Conservation (phyloP, 768 basidiomycete species). For the Favolaschia claudopus region DNA sequence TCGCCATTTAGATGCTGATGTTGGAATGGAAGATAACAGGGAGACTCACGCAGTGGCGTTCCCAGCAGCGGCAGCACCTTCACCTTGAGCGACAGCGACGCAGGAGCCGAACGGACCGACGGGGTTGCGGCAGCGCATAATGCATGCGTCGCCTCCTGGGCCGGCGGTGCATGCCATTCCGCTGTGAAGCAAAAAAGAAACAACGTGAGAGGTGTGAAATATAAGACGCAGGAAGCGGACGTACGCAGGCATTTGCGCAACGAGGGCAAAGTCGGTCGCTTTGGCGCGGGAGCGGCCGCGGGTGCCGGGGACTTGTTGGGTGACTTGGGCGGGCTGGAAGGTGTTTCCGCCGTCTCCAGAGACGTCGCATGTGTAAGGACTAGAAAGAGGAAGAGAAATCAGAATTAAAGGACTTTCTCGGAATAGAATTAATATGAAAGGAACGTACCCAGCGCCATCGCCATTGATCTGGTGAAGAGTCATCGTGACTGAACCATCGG, state of each 20-base stretch:
- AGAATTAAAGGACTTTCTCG: too few species aligned
- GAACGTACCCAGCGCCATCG: slow-evolving; percentile 25
- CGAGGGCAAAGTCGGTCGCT: slow-evolving; percentile 19
- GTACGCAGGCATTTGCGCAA: slow-evolving; percentile 25
- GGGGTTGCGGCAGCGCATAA: slow-evolving; percentile 23
- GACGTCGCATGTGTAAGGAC: slow-evolving; percentile 24
- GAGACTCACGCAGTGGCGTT: neutral
- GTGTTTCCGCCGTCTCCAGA: slow-evolving; percentile 23
- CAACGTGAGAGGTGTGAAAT: too few species aligned
- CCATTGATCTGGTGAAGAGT: slow-evolving; percentile 28
- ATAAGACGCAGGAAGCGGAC: neutral
- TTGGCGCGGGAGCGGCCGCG: slow-evolving; percentile 8
- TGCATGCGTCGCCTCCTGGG: slow-evolving; percentile 24
- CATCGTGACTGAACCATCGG: slow-evolving; percentile 23
- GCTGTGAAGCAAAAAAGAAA: slow-evolving; percentile 4
- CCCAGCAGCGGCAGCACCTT: neutral
- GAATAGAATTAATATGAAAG: neutral
- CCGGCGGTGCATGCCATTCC: slow-evolving; percentile 24
- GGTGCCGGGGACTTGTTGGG: slow-evolving; percentile 15
- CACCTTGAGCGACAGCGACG: slow-evolving; percentile 15
- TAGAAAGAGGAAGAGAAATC: neutral
- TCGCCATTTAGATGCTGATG: too few species aligned
- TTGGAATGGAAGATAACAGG: too few species aligned
- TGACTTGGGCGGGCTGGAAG: slow-evolving; percentile 22
- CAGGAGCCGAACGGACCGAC: slow-evolving; percentile 23